Percentiles rank a stretch among this genome's conserved stretches.
phyloP scores from a whole-genome alignment of 345 rosid species.

The Ailanthus altissimus region DNA sequence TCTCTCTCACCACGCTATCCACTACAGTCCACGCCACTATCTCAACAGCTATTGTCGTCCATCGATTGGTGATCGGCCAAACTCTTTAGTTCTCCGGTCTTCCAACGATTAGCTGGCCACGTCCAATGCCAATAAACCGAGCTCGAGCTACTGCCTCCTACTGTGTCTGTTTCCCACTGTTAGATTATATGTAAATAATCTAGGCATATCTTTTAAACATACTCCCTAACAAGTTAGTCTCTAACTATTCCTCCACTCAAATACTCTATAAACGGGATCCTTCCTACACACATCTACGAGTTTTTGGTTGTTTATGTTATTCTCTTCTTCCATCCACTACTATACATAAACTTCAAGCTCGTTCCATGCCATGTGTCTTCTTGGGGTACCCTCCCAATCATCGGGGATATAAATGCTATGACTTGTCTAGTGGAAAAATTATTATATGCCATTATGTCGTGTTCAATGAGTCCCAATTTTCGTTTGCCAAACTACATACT shows the following conservation, averaged over 20 bases:
- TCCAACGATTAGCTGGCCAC: too few relatives aligned
- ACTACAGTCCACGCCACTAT: too few relatives aligned
- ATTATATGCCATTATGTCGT: background rate
- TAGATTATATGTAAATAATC: too few relatives aligned
- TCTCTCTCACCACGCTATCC: too few relatives aligned
- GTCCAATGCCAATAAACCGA: too few relatives aligned
- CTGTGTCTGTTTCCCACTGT: too few relatives aligned
- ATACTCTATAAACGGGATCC: background rate
- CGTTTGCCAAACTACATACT: background rate
- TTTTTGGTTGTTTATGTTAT: background rate
- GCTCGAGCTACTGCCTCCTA: too few relatives aligned
- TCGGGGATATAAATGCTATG: constrained; percentile 13
- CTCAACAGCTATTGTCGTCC: too few relatives aligned
- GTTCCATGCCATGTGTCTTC: background rate
- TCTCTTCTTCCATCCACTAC: background rate
- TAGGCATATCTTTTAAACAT: background rate
- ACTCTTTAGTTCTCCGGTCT: too few relatives aligned
- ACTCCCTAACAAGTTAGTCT: background rate
- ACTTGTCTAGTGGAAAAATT: background rate
- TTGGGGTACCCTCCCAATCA: constrained; percentile 8
- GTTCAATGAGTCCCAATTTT: constrained; percentile 1
- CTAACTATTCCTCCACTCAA: background rate
- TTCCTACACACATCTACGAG: background rate
- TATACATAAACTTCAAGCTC: background rate
- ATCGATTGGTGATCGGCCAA: too few relatives aligned